phyloP scores from a whole-genome alignment of 257 asterid genomes.

The Ilex aquifolium region DNA sequence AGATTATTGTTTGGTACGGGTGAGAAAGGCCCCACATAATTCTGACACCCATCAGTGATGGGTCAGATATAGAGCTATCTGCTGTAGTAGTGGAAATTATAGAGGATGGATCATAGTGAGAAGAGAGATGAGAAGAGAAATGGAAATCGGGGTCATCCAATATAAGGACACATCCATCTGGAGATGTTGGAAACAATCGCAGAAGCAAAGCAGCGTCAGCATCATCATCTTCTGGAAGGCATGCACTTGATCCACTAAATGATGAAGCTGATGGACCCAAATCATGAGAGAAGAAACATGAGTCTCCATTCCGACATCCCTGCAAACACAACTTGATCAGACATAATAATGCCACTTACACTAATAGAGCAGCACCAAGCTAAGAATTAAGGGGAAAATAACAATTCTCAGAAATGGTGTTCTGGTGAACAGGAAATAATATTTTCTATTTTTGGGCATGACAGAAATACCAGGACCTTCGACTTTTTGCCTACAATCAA shows the following conservation, averaged over 20 bases:
- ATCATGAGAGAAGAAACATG: conserved; percentile 77
- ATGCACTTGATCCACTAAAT: conserved; percentile 25
- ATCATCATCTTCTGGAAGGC: conserved; percentile 45
- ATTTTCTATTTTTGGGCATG: too few species aligned
- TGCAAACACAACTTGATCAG: conserved; percentile 25
- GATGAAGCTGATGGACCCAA: conserved; percentile 29
- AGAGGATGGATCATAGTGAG: conserved; percentile 37
- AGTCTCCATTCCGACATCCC: conserved; percentile 89
- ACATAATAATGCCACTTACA: too few species aligned
- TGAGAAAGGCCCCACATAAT: conserved; percentile 62
- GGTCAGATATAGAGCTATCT: conserved; percentile 26
- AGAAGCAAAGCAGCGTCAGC: conserved; percentile 42
- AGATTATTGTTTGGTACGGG: conserved; percentile 58
- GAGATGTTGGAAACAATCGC: conserved; percentile 48
- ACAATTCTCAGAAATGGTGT: too few species aligned
- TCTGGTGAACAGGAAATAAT: too few species aligned
- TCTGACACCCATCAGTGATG: conserved; percentile 37
- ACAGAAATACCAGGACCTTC: too few species aligned
- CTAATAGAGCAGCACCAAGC: too few species aligned
- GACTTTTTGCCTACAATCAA: too few species aligned
- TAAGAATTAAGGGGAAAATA: too few species aligned
- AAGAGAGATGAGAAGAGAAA: conserved; percentile 51
- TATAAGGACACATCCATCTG: conserved; percentile 49
- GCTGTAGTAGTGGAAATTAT: conserved; percentile 54
- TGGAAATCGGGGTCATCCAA: conserved; percentile 64